Conservation (phyloP, 306 rosid genomes). For the Trifolium pratense region DNA sequence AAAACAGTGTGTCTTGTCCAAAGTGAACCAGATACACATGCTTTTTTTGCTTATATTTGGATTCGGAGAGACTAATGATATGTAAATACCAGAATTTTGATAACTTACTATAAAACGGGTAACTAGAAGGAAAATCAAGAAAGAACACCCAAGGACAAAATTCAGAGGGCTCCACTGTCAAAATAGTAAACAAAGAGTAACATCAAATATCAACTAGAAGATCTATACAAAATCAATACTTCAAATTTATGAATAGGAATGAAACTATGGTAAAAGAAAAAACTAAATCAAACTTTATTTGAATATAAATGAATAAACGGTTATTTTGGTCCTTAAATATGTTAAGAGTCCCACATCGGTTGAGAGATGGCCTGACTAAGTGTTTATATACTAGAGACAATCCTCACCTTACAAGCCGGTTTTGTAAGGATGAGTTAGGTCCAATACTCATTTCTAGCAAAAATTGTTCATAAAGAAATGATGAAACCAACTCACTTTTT, state of each 20-base stretch:
- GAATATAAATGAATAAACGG: not conserved
- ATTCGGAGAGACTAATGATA: not conserved
- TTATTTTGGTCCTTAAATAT: not conserved
- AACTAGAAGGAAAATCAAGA: constrained; percentile 71
- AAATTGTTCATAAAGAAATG: too few relatives aligned
- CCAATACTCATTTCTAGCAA: too few relatives aligned
- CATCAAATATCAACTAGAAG: too few relatives aligned
- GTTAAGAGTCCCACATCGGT: too few relatives aligned
- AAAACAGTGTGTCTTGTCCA: too few relatives aligned
- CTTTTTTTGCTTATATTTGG: not conserved
- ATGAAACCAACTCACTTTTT: constrained; percentile 46
- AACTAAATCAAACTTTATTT: not conserved
- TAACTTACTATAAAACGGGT: constrained; percentile 72
- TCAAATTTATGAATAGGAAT: too few relatives aligned
- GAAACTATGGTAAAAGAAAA: not conserved
- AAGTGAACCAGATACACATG: too few relatives aligned
- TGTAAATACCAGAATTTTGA: not conserved
- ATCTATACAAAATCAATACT: too few relatives aligned
- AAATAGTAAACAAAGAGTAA: not conserved
- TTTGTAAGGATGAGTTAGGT: too few relatives aligned
- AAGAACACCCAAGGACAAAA: constrained; percentile 72
- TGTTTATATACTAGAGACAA: too few relatives aligned
- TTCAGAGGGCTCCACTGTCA: constrained; percentile 79
- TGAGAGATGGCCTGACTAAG: too few relatives aligned
- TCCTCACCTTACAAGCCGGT: too few relatives aligned